phyloP scores from a whole-genome alignment of 768 basidiomycete species.

The Boletus eberwhitei region DNA sequence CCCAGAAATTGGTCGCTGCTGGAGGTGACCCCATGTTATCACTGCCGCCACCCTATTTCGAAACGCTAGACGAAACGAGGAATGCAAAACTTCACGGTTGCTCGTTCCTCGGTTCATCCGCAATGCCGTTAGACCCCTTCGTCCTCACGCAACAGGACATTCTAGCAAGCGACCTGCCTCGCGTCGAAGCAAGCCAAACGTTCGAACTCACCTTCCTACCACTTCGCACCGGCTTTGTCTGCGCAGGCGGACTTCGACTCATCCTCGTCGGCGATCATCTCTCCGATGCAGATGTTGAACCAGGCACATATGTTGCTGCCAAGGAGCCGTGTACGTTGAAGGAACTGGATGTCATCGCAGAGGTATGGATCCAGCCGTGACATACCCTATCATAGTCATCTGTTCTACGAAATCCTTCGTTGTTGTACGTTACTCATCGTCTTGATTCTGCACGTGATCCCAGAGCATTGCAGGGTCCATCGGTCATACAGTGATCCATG shows the following conservation, averaged over 20 bases:
- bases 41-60: conserved; percentile 50
- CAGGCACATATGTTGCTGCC: conserved; percentile 18
- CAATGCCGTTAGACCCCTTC: conserved; percentile 43
- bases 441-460: not conserved
- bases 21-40: conserved; percentile 10
- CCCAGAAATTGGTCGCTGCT: conserved; percentile 5
- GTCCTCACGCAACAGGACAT: conserved; percentile 28
- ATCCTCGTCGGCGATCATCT: conserved; percentile 58
- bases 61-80: conserved; percentile 37
- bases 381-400: conserved; percentile 1
- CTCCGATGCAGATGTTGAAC: conserved; percentile 35
- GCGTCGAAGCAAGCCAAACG: conserved; percentile 44
- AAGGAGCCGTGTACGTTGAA: conserved; percentile 50
- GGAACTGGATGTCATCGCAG: conserved; percentile 70
- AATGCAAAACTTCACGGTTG: conserved; percentile 32
- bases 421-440: conserved; percentile 2
- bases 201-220: conserved; percentile 67
- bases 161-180: conserved; percentile 17
- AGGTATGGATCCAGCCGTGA: conserved; percentile 59
- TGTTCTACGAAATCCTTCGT: conserved; percentile 9
- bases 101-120: conserved; percentile 50
- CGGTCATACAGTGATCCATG: conserved; percentile 56
- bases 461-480: not conserved
- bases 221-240: conserved; percentile 53
- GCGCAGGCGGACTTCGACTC: conserved; percentile 69